Evolutionary conservation across 768 basidiomycete species (phyloP).

Genomic region (Dioszegia crocea): DNA sequence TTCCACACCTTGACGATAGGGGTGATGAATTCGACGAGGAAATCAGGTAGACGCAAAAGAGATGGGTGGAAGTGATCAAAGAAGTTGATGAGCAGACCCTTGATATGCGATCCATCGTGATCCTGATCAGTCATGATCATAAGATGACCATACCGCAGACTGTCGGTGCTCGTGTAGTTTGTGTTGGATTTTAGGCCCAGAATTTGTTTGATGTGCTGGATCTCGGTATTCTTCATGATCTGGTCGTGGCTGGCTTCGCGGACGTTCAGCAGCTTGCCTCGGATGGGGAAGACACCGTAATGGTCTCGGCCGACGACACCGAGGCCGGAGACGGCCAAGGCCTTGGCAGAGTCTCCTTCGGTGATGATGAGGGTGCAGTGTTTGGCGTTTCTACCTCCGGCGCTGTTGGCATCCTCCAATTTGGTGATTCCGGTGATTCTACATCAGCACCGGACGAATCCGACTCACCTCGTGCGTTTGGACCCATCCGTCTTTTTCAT

Average conservation of each 20-base stretch:
- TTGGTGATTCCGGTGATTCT: slow-evolving; percentile 89
- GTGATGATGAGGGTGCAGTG: slow-evolving; percentile 93
- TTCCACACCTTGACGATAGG: slow-evolving; percentile 91
- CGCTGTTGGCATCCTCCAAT: slow-evolving; percentile 94
- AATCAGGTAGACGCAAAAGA: slow-evolving; percentile 79
- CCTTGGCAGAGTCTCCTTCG: slow-evolving; percentile 98
- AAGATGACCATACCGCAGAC: slow-evolving; percentile 82
- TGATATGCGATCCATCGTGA: slow-evolving; percentile 99
- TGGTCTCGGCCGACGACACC: slow-evolving; percentile 92
- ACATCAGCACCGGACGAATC: slow-evolving; percentile 1
- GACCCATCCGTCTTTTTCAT: slow-evolving; percentile 92
- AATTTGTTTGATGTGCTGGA: slow-evolving; percentile 96
- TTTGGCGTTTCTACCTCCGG: slow-evolving; percentile 73
- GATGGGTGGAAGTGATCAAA: slow-evolving; percentile 96
- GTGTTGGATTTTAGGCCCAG: slow-evolving; percentile 93
- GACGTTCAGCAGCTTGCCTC: slow-evolving; percentile 94
- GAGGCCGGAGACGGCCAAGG: slow-evolving; percentile 89
- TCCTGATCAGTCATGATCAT: slow-evolving; percentile 99
- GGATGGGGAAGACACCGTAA: slow-evolving; percentile 95
- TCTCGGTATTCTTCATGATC: slow-evolving; percentile 97
- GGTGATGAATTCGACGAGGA: slow-evolving; percentile 96
- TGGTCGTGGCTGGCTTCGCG: slow-evolving; percentile 93
- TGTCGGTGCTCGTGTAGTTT: slow-evolving; percentile 65
- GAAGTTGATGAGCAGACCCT: slow-evolving; percentile 97
- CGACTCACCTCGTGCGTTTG: slow-evolving; percentile 74